A percentile compares a stretch with the other conserved stretches of the same genome.
Conservation (phyloP, 306 rosid genomes). For the Lathyrus aphaca region DNA sequence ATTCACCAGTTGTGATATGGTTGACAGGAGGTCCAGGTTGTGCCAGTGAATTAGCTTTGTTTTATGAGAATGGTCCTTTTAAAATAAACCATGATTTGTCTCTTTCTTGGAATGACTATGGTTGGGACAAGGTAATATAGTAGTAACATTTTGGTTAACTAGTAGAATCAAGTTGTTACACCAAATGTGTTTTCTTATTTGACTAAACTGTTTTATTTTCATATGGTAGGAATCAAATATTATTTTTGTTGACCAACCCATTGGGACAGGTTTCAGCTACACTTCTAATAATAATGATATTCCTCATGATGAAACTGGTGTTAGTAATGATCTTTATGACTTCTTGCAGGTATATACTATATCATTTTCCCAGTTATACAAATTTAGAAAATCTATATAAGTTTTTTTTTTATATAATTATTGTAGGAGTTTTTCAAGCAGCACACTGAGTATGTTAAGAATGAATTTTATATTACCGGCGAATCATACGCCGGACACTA, state of each 20-base stretch:
- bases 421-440: slow-evolving; percentile 68
- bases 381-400: neutral
- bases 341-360: slow-evolving; percentile 72
- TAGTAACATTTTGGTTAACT: neutral
- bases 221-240: slow-evolving; percentile 82
- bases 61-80: slow-evolving; percentile 94
- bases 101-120: slow-evolving; percentile 79
- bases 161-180: neutral
- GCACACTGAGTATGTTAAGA: slow-evolving; percentile 64
- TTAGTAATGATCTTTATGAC: slow-evolving; percentile 83
- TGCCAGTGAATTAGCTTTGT: slow-evolving; percentile 81
- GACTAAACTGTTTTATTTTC: neutral
- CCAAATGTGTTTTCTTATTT: slow-evolving; percentile 15
- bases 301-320: slow-evolving; percentile 74
- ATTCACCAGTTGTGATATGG: slow-evolving; percentile 85
- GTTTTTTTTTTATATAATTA: neutral
- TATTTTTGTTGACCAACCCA: slow-evolving; percentile 84
- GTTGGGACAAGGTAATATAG: slow-evolving; percentile 82
- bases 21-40: slow-evolving; percentile 98
- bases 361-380: neutral
- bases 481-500: slow-evolving; percentile 98
- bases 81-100: slow-evolving; percentile 65
- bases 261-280: slow-evolving; percentile 89
- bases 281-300: slow-evolving; percentile 55
- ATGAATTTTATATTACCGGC: slow-evolving; percentile 90